A percentile compares a stretch with the other conserved stretches of the same genome.
These are phyloP conservation scores for Groenewaldozyma tartarivorans DNA, from an alignment of 805 yeast genomes.

Conservation along the genomic window DNA sequence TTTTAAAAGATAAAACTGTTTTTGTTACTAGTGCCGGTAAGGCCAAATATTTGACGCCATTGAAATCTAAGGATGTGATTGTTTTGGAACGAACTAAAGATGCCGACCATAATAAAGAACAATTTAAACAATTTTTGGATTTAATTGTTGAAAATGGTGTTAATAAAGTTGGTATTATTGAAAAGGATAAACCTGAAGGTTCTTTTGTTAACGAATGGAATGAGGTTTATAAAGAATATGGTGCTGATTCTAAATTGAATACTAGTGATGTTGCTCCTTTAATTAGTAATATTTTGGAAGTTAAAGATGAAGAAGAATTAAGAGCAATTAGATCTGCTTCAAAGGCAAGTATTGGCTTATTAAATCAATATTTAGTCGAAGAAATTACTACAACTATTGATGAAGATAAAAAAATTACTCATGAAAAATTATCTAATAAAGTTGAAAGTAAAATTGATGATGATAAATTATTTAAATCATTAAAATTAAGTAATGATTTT, in stretches of 20 bases:
- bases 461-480: slow-evolving; percentile 46
- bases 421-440: slow-evolving; percentile 61
- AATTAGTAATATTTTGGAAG: slow-evolving; percentile 51
- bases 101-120: slow-evolving; percentile 56
- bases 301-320: slow-evolving; percentile 74
- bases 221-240: slow-evolving; percentile 17
- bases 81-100: slow-evolving; percentile 78
- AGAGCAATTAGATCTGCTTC: slow-evolving; percentile 58
- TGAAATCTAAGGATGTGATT: slow-evolving; percentile 39
- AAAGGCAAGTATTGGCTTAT: slow-evolving; percentile 65
- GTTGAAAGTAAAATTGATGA: slow-evolving; percentile 79
- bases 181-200: slow-evolving; percentile 73
- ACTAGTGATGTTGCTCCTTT: slow-evolving; percentile 45
- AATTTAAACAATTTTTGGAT: slow-evolving; percentile 50
- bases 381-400: slow-evolving; percentile 83
- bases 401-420: slow-evolving; percentile 70
- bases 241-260: slow-evolving; percentile 30
- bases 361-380: slow-evolving; percentile 66
- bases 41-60: slow-evolving; percentile 63
- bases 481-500: slow-evolving; percentile 54
- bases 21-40: slow-evolving; percentile 77
- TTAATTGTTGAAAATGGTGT: slow-evolving; percentile 31
- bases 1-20: slow-evolving; percentile 49
- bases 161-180: slow-evolving; percentile 50
- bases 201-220: slow-evolving; percentile 79